Conservation (phyloP, 495 filamentous ascomycete species). For the Podospora fimiseda region DNA sequence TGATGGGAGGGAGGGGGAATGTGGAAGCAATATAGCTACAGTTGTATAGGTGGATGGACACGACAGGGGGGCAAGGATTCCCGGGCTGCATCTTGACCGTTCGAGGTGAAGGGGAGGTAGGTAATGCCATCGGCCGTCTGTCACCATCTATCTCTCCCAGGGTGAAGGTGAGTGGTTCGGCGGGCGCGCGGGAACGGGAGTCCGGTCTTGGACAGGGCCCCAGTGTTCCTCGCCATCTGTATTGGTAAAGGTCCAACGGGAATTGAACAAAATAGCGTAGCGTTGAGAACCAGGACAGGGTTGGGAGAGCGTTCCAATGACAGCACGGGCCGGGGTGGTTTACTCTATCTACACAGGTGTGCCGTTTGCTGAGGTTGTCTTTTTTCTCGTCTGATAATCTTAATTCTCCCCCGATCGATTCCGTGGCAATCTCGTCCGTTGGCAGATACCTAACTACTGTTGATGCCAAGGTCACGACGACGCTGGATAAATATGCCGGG, state of each 20-base stretch:
- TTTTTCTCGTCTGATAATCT: background rate
- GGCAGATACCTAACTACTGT: background rate
- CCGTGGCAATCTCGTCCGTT: background rate
- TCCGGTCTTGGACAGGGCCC: conserved; percentile 5
- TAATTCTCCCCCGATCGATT: background rate
- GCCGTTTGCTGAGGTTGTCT: too few relatives aligned
- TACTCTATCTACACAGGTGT: background rate
- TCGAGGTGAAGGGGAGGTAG: conserved; percentile 2
- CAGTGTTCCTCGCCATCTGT: background rate
- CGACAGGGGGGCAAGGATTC: background rate
- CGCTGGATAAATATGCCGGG: conserved; percentile 30
- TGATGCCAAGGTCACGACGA: conserved; percentile 20
- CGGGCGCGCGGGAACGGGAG: conserved; percentile 9
- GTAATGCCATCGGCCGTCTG: background rate
- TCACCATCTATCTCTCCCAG: background rate
- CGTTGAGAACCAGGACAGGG: background rate
- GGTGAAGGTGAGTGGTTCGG: conserved; percentile 7
- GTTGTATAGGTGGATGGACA: too few relatives aligned
- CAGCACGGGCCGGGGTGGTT: background rate
- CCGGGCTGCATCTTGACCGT: conserved; percentile 6
- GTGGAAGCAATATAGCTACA: conserved; percentile 22
- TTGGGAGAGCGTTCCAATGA: background rate
- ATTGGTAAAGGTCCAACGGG: background rate
- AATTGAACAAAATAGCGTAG: background rate
- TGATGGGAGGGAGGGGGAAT: conserved; percentile 13